Conservation (phyloP, 257 asterid species). For the Solanum dulcamara region DNA sequence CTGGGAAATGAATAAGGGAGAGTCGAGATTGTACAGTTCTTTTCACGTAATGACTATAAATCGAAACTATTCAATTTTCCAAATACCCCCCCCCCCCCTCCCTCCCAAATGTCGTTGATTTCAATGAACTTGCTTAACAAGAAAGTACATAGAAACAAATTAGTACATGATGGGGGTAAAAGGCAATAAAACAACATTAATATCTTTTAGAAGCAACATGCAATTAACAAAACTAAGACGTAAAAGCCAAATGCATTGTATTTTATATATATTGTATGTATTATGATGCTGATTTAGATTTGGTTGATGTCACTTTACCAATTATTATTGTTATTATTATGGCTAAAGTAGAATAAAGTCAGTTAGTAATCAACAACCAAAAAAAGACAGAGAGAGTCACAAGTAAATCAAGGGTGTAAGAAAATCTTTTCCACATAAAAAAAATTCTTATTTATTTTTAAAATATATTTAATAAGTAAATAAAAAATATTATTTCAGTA, state of each 20-base stretch:
- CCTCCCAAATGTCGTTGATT: neutral
- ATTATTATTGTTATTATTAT: neutral
- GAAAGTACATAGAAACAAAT: neutral
- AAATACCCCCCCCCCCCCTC: too few species aligned
- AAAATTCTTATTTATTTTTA: too few species aligned
- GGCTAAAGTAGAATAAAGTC: neutral
- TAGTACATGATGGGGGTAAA: neutral
- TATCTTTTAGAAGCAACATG: neutral
- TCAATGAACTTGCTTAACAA: neutral
- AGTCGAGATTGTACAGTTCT: too few species aligned
- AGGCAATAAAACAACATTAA: neutral
- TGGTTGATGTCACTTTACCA: neutral
- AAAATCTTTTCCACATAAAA: neutral
- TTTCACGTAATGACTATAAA: too few species aligned
- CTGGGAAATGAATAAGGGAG: too few species aligned
- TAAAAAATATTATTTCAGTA: neutral
- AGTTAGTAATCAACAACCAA: neutral
- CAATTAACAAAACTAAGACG: neutral
- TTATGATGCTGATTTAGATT: neutral
- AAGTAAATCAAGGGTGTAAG: neutral
- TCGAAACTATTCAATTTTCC: neutral
- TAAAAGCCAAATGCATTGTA: neutral
- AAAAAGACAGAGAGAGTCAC: neutral
- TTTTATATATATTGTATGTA: too few species aligned
- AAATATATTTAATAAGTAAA: neutral